Percentiles rank a stretch among this genome's conserved stretches.
Evolutionary conservation across 2,329 filamentous ascomycete genomes (phyloP).

Genomic region (Cladosporium sp.): DNA sequence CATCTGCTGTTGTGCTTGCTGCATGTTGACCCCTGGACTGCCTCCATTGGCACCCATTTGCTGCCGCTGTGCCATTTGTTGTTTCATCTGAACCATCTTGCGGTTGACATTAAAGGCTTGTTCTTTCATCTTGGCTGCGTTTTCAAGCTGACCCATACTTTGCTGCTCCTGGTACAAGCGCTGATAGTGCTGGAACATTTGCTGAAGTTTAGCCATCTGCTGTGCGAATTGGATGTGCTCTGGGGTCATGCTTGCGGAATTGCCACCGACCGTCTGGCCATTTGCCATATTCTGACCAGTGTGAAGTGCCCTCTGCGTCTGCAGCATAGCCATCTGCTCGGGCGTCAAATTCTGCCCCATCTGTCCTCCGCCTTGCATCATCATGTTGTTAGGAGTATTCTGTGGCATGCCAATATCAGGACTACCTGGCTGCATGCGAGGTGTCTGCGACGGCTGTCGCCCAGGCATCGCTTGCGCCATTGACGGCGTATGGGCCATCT

Average conservation of each 20-base stretch:
- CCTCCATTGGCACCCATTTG: slow-evolving; percentile 5
- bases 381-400: slow-evolving; percentile 24
- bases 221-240: slow-evolving; percentile 12
- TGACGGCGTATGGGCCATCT: slow-evolving; percentile 36
- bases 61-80: slow-evolving; percentile 12
- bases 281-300: background rate
- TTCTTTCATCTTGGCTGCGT: background rate
- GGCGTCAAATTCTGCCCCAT: slow-evolving; percentile 26
- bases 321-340: slow-evolving; percentile 31
- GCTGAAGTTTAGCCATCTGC: slow-evolving; percentile 1
- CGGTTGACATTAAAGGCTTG: background rate
- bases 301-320: slow-evolving; percentile 17
- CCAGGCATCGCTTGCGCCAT: slow-evolving; percentile 32
- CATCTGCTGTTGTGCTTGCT: slow-evolving; percentile 7
- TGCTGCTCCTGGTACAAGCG: background rate
- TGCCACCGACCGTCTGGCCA: slow-evolving; percentile 4
- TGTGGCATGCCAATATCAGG: slow-evolving; percentile 28
- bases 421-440: slow-evolving; percentile 32
- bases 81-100: background rate
- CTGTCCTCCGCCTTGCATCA: slow-evolving; percentile 25
- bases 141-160: background rate
- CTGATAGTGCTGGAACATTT: background rate
- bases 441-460: slow-evolving; percentile 34
- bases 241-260: slow-evolving; percentile 8
- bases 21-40: slow-evolving; percentile 6